Evolutionary conservation across 352 stramenopile species (phyloP).

Genomic region (Phytophthora fragariaefolia): DNA sequence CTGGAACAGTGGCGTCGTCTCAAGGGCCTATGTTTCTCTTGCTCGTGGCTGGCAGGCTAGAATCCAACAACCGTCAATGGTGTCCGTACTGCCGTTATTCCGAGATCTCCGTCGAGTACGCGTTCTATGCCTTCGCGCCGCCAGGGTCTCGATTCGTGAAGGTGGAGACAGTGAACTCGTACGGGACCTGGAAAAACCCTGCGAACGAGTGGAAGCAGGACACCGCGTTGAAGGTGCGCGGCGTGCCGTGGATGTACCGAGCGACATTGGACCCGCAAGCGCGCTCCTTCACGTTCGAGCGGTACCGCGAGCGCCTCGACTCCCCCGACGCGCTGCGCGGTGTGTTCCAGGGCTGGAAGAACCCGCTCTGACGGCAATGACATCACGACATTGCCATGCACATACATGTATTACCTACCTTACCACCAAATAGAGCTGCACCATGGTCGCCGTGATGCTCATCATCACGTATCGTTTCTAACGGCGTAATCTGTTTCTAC

Average conservation of each 20-base stretch:
- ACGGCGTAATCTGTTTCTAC: conserved; percentile 6
- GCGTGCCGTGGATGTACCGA: conserved; percentile 69
- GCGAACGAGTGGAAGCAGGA: conserved; percentile 69
- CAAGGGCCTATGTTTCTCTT: conserved; percentile 66
- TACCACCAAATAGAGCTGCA: too few species aligned
- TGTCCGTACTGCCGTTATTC: conserved; percentile 80
- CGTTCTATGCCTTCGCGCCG: conserved; percentile 74
- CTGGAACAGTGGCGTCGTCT: conserved; percentile 29
- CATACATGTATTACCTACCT: too few species aligned
- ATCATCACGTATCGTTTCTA: too few species aligned
- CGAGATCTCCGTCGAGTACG: conserved; percentile 72
- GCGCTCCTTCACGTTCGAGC: conserved; percentile 29
- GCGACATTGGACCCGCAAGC: conserved; percentile 40
- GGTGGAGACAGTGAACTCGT: conserved; percentile 61
- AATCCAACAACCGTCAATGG: conserved; percentile 75
- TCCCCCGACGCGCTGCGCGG: conserved; percentile 28
- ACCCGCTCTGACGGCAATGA: conserved; percentile 10
- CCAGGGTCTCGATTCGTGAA: conserved; percentile 59
- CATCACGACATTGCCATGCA: not conserved
- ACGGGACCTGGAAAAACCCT: conserved; percentile 73
- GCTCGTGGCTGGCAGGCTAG: conserved; percentile 64
- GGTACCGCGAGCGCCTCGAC: conserved; percentile 31
- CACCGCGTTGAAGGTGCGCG: conserved; percentile 55
- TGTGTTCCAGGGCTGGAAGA: conserved; percentile 44
- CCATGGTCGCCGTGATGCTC: too few species aligned